Percentiles rank a stretch among this genome's conserved stretches.
Evolutionary conservation across 768 basidiomycete genomes (phyloP).

Genomic region (Suillus clintonianus): DNA sequence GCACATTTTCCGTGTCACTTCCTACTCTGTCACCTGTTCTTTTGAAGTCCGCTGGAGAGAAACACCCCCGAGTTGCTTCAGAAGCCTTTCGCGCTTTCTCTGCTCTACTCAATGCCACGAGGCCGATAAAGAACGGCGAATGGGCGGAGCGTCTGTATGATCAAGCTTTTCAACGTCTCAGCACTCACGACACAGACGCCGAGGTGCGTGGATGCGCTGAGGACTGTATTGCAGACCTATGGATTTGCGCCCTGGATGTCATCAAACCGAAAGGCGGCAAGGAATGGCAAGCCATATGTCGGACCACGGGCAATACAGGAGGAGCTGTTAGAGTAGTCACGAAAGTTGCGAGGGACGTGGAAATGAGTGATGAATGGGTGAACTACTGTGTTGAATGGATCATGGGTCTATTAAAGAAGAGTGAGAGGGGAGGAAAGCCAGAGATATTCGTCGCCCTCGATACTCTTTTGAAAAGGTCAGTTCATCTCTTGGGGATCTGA

Average conservation of each 20-base stretch:
- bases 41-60: conserved; percentile 73
- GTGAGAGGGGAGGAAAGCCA: conserved; percentile 73
- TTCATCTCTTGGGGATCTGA: conserved; percentile 5
- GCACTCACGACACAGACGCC: conserved; percentile 84
- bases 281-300: conserved; percentile 83
- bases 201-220: conserved; percentile 87
- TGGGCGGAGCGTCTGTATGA: conserved; percentile 78
- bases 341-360: conserved; percentile 76
- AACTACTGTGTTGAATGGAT: conserved; percentile 79
- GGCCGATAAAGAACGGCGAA: conserved; percentile 62
- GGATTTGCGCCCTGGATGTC: conserved; percentile 82
- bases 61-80: conserved; percentile 85
- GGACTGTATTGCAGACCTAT: conserved; percentile 80
- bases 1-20: conserved; percentile 62
- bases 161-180: conserved; percentile 69
- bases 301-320: conserved; percentile 68
- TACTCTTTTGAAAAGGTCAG: conserved; percentile 67
- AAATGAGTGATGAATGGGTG: conserved; percentile 77
- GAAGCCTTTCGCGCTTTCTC: conserved; percentile 90
- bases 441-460: conserved; percentile 81
- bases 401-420: conserved; percentile 72
- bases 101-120: conserved; percentile 72
- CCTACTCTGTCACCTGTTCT: conserved; percentile 71
- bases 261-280: conserved; percentile 61
- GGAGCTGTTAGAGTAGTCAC: conserved; percentile 81